Evolutionary conservation across 805 yeast species (phyloP).

Genomic region (Wickerhamiella nectarea): DNA sequence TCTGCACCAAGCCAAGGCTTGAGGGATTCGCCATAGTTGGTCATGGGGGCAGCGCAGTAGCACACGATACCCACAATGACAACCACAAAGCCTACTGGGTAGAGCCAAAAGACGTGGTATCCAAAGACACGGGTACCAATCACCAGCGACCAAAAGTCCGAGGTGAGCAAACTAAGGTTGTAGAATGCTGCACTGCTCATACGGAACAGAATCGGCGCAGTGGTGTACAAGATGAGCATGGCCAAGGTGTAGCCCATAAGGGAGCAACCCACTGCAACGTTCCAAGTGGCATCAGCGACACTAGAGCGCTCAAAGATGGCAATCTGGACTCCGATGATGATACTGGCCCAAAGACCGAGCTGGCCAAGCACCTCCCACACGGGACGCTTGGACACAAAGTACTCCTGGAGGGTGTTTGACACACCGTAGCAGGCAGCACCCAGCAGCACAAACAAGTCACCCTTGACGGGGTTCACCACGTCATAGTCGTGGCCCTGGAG

Average conservation of each 20-base stretch:
- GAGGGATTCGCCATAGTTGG: constrained; percentile 28
- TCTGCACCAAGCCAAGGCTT: constrained; percentile 32
- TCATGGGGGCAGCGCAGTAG: constrained; percentile 29
- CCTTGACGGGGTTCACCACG: constrained; percentile 31
- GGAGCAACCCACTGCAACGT: constrained; percentile 30
- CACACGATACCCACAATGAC: constrained; percentile 31
- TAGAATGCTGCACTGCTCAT: constrained; percentile 36
- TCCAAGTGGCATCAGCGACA: constrained; percentile 29
- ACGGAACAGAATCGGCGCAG: constrained; percentile 33
- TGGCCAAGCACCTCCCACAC: constrained; percentile 33
- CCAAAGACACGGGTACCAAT: constrained; percentile 34
- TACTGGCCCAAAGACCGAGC: constrained; percentile 31
- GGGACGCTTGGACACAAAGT: constrained; percentile 33
- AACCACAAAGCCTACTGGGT: constrained; percentile 34
- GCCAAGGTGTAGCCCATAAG: constrained; percentile 32
- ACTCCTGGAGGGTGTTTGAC: constrained; percentile 33
- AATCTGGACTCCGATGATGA: constrained; percentile 33
- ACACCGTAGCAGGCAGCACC: constrained; percentile 35
- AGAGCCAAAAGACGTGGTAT: constrained; percentile 33
- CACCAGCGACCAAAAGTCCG: constrained; percentile 34
- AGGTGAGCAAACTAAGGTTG: constrained; percentile 31
- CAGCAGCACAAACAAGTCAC: constrained; percentile 32
- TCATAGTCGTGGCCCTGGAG: constrained; percentile 30
- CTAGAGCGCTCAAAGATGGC: constrained; percentile 32
- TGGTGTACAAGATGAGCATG: constrained; percentile 29